A percentile compares a stretch with the other conserved stretches of the same genome.
These are phyloP conservation scores for Croton laevigatus DNA, from an alignment of 441 rosid species.

Conservation along the genomic window DNA sequence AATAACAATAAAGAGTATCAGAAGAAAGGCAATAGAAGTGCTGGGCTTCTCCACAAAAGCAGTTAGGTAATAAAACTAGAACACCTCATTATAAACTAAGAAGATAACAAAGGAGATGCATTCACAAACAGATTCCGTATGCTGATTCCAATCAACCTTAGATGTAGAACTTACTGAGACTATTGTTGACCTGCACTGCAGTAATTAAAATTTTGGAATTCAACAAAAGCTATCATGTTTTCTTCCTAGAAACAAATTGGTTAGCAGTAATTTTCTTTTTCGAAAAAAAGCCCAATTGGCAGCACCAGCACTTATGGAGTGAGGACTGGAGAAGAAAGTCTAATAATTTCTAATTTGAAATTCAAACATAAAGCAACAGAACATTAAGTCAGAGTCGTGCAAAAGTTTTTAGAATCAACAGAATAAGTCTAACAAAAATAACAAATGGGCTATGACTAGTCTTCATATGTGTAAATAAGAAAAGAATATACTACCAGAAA, in stretches of 20 bases:
- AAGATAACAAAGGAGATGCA: not conserved
- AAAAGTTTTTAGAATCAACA: not conserved
- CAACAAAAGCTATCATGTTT: too few species aligned
- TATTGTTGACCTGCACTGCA: not conserved
- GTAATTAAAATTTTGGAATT: not conserved
- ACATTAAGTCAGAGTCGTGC: not conserved
- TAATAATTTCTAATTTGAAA: slow-evolving; percentile 1
- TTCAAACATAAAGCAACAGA: not conserved
- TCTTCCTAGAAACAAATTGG: too few species aligned
- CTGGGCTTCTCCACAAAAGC: not conserved
- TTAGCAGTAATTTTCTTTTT: too few species aligned
- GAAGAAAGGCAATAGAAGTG: not conserved
- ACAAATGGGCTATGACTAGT: not conserved
- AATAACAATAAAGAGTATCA: not conserved
- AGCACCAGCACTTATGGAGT: too few species aligned
- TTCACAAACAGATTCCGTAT: not conserved
- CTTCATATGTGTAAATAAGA: slow-evolving; percentile 1
- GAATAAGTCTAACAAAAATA: slow-evolving; percentile 4
- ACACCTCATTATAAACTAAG: not conserved
- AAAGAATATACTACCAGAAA: slow-evolving; percentile 63
- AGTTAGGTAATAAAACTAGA: not conserved
- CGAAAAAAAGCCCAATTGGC: too few species aligned
- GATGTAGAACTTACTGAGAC: not conserved
- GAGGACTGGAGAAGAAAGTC: too few species aligned
- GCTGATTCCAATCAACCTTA: not conserved